A percentile compares a stretch with the other conserved stretches of the same genome.
Conservation (phyloP, 192 early-diverging fungal genomes). For the Podila verticillata region DNA sequence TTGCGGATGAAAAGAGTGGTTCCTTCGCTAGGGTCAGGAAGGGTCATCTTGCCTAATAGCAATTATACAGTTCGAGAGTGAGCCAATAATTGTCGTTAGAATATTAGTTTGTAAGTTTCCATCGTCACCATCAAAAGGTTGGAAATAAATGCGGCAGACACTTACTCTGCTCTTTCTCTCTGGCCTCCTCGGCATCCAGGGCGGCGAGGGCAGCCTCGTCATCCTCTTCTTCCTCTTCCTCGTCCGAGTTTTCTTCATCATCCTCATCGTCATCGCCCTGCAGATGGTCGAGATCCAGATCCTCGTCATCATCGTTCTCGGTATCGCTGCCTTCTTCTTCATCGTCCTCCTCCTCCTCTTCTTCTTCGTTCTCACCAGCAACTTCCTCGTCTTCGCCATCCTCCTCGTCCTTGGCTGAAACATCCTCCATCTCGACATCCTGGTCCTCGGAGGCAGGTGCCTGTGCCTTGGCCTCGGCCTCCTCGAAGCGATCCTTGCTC, state of each 20-base stretch:
- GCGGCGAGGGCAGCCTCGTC: slow-evolving; percentile 35
- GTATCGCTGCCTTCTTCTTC: slow-evolving; percentile 27
- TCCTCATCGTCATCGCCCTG: slow-evolving; percentile 50
- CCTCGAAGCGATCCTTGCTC: slow-evolving; percentile 76
- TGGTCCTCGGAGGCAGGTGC: slow-evolving; percentile 51
- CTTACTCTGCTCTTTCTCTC: slow-evolving; percentile 47
- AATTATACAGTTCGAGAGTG: background rate
- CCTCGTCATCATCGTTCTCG: slow-evolving; percentile 41
- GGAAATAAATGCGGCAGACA: background rate
- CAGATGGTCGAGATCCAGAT: slow-evolving; percentile 49
- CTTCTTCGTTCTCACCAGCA: slow-evolving; percentile 58
- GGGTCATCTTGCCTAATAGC: slow-evolving; percentile 24
- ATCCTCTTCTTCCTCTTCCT: slow-evolving; percentile 39
- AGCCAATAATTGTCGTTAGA: background rate
- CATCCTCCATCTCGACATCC: slow-evolving; percentile 47
- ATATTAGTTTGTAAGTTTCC: background rate
- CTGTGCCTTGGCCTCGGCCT: slow-evolving; percentile 64
- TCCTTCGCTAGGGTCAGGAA: slow-evolving; percentile 60
- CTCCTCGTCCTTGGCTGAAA: slow-evolving; percentile 49
- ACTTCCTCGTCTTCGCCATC: slow-evolving; percentile 47
- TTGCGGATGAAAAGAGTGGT: slow-evolving; percentile 95
- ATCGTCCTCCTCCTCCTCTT: slow-evolving; percentile 53
- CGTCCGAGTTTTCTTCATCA: slow-evolving; percentile 36
- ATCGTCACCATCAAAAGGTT: background rate
- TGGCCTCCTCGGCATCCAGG: slow-evolving; percentile 37